phyloP scores from a whole-genome alignment of 129 eudicot species.

The Daucus carota region DNA sequence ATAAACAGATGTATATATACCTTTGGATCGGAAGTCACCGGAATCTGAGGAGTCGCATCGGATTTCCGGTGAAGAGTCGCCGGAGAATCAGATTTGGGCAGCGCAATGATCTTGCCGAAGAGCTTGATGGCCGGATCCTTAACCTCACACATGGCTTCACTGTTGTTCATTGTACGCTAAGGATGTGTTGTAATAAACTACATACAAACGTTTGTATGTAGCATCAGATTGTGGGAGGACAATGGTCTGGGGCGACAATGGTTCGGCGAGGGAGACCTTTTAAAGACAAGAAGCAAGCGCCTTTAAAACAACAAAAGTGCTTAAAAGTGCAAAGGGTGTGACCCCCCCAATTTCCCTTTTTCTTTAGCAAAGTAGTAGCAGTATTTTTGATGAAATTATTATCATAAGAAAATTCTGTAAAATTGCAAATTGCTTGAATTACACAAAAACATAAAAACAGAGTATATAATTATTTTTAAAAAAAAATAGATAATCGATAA shows the following conservation, averaged over 20 bases:
- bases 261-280: conserved; percentile 11
- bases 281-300: not conserved
- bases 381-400: not conserved
- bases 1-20: not conserved
- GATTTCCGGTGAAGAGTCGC: not conserved
- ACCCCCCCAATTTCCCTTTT: not conserved
- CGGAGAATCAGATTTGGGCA: not conserved
- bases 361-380: not conserved
- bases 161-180: not conserved
- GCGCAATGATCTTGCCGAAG: not conserved
- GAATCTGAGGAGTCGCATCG: not conserved
- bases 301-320: not conserved
- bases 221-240: not conserved
- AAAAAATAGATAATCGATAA: no score
- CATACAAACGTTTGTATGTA: not conserved
- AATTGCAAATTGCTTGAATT: no score
- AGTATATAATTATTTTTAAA: no score
- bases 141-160: not conserved
- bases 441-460: no score
- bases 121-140: conserved; percentile 11
- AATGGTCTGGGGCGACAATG: not conserved
- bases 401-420: no score
- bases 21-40: not conserved
- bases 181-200: not conserved
- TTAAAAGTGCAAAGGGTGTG: not conserved